phyloP scores from a whole-genome alignment of 768 basidiomycete genomes.

The Cystobasidium ongulense region DNA sequence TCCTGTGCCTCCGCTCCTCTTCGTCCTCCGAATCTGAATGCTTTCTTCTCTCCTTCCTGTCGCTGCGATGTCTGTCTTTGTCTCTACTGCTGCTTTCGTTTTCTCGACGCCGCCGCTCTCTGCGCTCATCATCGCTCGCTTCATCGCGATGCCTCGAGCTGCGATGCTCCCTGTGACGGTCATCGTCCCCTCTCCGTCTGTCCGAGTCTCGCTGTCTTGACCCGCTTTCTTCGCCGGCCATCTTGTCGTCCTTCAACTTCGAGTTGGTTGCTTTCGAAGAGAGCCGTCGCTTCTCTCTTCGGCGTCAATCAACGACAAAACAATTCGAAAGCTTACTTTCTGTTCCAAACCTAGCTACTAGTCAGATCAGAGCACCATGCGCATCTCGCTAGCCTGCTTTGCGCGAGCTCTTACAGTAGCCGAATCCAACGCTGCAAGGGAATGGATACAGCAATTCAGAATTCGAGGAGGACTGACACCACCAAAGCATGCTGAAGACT shows the following conservation, averaged over 20 bases:
- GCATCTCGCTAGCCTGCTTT: neutral
- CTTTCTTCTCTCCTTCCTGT: neutral
- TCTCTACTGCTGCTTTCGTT: slow-evolving; percentile 28
- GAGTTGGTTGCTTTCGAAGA: neutral
- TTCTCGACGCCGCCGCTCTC: slow-evolving; percentile 30
- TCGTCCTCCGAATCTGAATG: slow-evolving; percentile 22
- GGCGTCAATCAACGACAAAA: neutral
- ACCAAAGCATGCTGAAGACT: slow-evolving; percentile 26
- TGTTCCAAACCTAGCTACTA: too few species aligned
- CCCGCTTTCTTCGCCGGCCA: slow-evolving; percentile 11
- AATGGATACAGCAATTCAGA: slow-evolving; percentile 5
- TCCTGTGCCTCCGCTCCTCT: slow-evolving; percentile 11
- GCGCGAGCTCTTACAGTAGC: neutral
- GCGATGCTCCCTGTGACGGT: neutral
- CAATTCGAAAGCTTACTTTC: too few species aligned
- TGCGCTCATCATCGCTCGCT: slow-evolving; percentile 31
- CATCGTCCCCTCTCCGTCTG: slow-evolving; percentile 22
- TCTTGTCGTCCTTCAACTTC: neutral
- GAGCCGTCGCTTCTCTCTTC: neutral
- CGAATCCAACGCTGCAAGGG: neutral
- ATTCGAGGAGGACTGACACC: slow-evolving; percentile 5
- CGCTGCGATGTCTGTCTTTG: slow-evolving; percentile 38
- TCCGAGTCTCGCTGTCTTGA: slow-evolving; percentile 26
- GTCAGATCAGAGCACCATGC: neutral
- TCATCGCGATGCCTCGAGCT: slow-evolving; percentile 14